Conservation (phyloP, 1,284 basidiomycete species). For the Violaceomyces palustris region DNA sequence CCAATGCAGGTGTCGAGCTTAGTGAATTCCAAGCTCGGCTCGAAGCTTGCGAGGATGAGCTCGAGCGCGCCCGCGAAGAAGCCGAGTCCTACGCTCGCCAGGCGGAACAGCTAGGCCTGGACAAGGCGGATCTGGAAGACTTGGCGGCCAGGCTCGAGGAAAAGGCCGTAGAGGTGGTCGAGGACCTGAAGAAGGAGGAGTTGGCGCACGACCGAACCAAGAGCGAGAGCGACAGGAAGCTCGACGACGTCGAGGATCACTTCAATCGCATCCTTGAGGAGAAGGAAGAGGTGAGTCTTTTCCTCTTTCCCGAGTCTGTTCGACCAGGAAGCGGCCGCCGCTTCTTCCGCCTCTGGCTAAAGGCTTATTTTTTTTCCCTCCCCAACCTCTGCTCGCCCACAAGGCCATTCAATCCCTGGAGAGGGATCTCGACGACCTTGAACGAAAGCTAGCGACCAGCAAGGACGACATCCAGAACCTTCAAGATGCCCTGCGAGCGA, state of each 20-base stretch:
- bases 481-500: conserved; percentile 66
- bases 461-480: conserved; percentile 53
- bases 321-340: too few relatives aligned
- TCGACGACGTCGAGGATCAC: conserved; percentile 39
- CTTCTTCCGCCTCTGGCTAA: too few relatives aligned
- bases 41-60: conserved; percentile 21
- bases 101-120: conserved; percentile 23
- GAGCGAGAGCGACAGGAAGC: conserved; percentile 54
- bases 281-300: conserved; percentile 42
- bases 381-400: too few relatives aligned
- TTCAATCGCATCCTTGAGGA: conserved; percentile 35
- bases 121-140: conserved; percentile 25
- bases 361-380: too few relatives aligned
- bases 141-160: conserved; percentile 42
- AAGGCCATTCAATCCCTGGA: conserved; percentile 32
- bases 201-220: conserved; percentile 51
- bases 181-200: conserved; percentile 55
- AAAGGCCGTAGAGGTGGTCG: conserved; percentile 50
- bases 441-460: conserved; percentile 28
- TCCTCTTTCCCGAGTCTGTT: too few relatives aligned
- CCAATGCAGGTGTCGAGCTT: conserved; percentile 12
- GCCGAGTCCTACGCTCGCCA: conserved; percentile 23
- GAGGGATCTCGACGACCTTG: conserved; percentile 34
- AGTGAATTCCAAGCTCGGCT: conserved; percentile 15
- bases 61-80: conserved; percentile 33